Evolutionary conservation across 805 yeast species (phyloP).

Genomic region (Saccharomycopsis amapae): DNA sequence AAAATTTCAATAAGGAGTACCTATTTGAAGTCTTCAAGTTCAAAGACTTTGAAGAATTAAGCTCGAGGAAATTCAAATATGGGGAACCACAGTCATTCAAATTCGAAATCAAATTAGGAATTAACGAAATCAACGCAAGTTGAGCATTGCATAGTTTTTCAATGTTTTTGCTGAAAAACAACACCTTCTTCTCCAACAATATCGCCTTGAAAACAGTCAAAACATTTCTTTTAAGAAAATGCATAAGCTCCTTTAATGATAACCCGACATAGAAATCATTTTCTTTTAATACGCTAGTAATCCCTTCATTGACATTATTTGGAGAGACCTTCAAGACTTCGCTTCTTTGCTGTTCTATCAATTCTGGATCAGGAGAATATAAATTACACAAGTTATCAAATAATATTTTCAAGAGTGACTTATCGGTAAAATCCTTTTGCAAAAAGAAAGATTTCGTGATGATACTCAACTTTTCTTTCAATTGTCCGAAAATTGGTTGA

Average conservation of each 20-base stretch:
- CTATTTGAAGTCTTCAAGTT: conserved; percentile 74
- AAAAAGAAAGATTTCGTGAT: conserved; percentile 81
- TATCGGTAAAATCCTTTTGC: conserved; percentile 72
- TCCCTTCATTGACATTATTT: conserved; percentile 28
- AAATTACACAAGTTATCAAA: conserved; percentile 55
- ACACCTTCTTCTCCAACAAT: conserved; percentile 62
- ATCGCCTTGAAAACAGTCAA: conserved; percentile 70
- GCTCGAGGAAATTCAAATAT: conserved; percentile 44
- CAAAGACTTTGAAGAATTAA: conserved; percentile 48
- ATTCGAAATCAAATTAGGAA: conserved; percentile 71
- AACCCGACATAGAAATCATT: conserved; percentile 67
- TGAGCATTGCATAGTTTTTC: conserved; percentile 77
- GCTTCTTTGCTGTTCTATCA: not conserved
- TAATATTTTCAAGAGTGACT: conserved; percentile 56
- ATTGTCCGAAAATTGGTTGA: conserved; percentile 81
- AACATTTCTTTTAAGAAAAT: conserved; percentile 49
- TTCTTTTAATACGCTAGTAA: conserved; percentile 36
- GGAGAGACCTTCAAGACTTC: conserved; percentile 6
- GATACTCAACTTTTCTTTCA: conserved; percentile 83
- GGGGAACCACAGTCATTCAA: conserved; percentile 81
- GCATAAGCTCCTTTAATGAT: conserved; percentile 57
- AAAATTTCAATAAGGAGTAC: conserved; percentile 63
- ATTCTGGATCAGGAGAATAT: conserved; percentile 25
- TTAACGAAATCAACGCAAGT: conserved; percentile 72
- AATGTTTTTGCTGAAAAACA: conserved; percentile 74